Conservation (phyloP, 352 stramenopile species). For the Phytophthora kernoviae region DNA sequence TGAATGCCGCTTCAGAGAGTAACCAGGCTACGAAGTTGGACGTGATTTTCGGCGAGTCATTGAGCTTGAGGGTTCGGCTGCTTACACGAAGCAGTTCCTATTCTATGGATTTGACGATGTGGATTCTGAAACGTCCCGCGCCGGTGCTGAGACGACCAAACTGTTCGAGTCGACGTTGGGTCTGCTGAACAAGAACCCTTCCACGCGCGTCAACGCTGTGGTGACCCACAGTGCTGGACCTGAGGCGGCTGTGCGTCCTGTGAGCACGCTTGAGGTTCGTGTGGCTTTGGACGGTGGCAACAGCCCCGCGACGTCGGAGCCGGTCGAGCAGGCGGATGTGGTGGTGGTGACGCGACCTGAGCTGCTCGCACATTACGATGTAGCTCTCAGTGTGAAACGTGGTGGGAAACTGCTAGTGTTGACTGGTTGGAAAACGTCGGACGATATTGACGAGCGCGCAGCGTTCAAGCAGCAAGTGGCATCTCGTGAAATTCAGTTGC, state of each 20-base stretch:
- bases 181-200: constrained; percentile 67
- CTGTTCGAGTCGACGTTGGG: constrained; percentile 50
- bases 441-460: constrained; percentile 59
- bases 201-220: constrained; percentile 64
- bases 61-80: constrained; percentile 46
- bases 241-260: constrained; percentile 26
- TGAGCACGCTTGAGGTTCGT: constrained; percentile 62
- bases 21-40: constrained; percentile 60
- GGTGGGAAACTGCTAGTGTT: constrained; percentile 64
- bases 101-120: constrained; percentile 90
- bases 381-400: constrained; percentile 55
- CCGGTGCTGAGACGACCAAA: constrained; percentile 31
- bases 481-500: constrained; percentile 48
- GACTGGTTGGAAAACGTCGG: constrained; percentile 63
- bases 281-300: constrained; percentile 53
- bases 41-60: constrained; percentile 52
- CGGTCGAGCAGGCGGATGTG: constrained; percentile 62
- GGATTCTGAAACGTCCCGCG: constrained; percentile 50
- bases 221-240: constrained; percentile 54
- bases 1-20: constrained; percentile 29
- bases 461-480: constrained; percentile 64
- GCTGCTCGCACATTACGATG: constrained; percentile 58
- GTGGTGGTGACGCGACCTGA: constrained; percentile 54
- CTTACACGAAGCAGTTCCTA: constrained; percentile 88
- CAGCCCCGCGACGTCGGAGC: constrained; percentile 40